Evolutionary conservation across 148 eudicot species (phyloP).

Genomic region (Rhododendron ovatum): DNA sequence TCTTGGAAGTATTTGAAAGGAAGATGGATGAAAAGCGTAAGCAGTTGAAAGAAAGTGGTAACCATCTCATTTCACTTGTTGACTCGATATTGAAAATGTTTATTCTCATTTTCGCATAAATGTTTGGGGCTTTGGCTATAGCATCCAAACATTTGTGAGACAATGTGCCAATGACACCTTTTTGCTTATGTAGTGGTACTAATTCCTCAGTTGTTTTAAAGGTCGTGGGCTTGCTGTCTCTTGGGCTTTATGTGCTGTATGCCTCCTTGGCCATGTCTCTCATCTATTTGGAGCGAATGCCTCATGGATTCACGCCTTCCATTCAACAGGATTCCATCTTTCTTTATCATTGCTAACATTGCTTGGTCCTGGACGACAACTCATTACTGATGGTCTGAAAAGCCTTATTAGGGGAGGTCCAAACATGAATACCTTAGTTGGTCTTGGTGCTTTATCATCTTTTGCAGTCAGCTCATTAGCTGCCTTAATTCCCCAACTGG

Average conservation of each 20-base stretch:
- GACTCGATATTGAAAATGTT: not conserved
- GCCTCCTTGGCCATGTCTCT: slow-evolving; percentile 86
- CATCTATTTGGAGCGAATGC: slow-evolving; percentile 85
- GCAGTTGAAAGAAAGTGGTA: slow-evolving; percentile 82
- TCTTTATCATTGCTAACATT: slow-evolving; percentile 77
- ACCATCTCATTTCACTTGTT: slow-evolving; percentile 10
- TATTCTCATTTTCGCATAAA: not conserved
- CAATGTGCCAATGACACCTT: not conserved
- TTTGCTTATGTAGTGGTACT: not conserved
- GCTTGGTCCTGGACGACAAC: slow-evolving; percentile 91
- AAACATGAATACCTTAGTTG: slow-evolving; percentile 97
- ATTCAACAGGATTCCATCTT: slow-evolving; percentile 91
- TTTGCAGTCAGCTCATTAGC: slow-evolving; percentile 90
- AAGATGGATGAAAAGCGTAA: slow-evolving; percentile 80
- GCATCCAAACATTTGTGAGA: not conserved
- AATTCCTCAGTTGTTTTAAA: slow-evolving; percentile 21
- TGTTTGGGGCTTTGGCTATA: not conserved
- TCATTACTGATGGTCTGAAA: slow-evolving; percentile 81
- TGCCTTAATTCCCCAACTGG: slow-evolving; percentile 84
- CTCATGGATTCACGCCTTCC: slow-evolving; percentile 82
- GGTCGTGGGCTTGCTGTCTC: slow-evolving; percentile 95
- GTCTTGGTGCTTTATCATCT: slow-evolving; percentile 98
- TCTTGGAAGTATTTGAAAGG: slow-evolving; percentile 72
- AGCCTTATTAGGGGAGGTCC: slow-evolving; percentile 91
- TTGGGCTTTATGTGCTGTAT: slow-evolving; percentile 95